Evolutionary conservation across 2,329 filamentous ascomycete genomes (phyloP), one percentile per base, ranked within the genome.

Genomic region (Botrytis tulipae): DNA sequence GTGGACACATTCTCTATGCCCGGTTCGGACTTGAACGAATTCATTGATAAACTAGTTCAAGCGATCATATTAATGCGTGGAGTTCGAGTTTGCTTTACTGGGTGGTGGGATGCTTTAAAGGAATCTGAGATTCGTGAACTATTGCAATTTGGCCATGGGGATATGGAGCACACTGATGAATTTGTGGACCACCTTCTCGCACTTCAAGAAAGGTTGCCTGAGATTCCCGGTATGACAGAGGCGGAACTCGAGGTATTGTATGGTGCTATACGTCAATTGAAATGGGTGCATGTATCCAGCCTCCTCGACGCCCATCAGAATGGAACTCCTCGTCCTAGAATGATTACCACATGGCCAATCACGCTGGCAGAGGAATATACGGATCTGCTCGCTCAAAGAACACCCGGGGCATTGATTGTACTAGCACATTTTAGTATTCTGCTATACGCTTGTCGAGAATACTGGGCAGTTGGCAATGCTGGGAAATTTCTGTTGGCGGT

Each of bases 351-450:
- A 2, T 85, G 83, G 83, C 79, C 82, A 3, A 80, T 84, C 35
- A 77, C 80, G 4, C 73, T 82, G 22, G 76, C 80, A 9, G 74
- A 78, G 2, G 78, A 80, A 22, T 83, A 79, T 72, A 79, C 80
- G 25, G 74, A 73, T 4, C 66, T 83, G 61, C 75, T 84, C n/a
- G 75, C 77, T 14, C 59, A 76, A 51, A 77, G 78, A 40, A 77
- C 77, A 29, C 80, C 82, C 0, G 82, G 83, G 42, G 82, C 82
- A 1, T 77, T 84, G 68, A 73, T 82, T 2, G 74, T 84, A 18
- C 71, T 84, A 42, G 81, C 81, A 5, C 77, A 82, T 73, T 84
- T 82, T 74, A 79, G 81, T 1, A 75, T 82, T 10, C 69, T 83
- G 57, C 67, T 84, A n/a, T 79, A 83, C 74, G 70, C 32, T 8